Evolutionary conservation across 108 stramenopile genomes (phyloP), one percentile per base, ranked within the genome.

Genomic region (Cyclotella baltica): DNA sequence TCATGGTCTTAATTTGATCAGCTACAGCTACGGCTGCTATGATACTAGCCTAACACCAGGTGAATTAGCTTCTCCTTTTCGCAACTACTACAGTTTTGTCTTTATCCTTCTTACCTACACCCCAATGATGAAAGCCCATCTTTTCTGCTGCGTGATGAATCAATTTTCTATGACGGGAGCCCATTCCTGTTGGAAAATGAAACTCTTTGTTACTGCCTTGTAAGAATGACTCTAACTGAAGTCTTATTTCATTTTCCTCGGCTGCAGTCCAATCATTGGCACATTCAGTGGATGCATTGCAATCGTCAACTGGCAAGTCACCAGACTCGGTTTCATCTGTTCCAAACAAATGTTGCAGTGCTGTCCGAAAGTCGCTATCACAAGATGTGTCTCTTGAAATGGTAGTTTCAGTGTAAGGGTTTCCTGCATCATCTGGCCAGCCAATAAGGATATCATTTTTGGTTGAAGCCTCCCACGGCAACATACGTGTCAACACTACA

Each of bases 401-500:
- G 63, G 25, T 22, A 15, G 33, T 6, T 6, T 27, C n/a, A 16
- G 10, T 34, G 27, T 76, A 76, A 0, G 75, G 75, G 35, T 84
- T 75, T 50, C 38, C 35, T 25, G 46, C 38, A 20, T n/a, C 35
- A 29, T 66, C 18, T 19, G 30, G 55, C 88, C 89, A 92, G 3
- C 85, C 90, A 48, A 93, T 66, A 29, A 92, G 58, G 58, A 93
- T 90, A 66, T 93, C 92, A 82, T 93, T 89, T 43, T 93, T 93
- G 2, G 90, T 86, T 11, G 86, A 82, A 10, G 87, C 78, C 43
- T 91, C 89, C 78, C 83, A 85, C 4, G 92, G 92, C 33, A 88
- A 78, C 90, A 93, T 91, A 25, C 87, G 62, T 16, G 84, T 87
- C 61, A 93, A 61, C 1, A 83, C 88, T 6, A 65, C 72, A 43